phyloP scores from a whole-genome alignment of 768 basidiomycete species.

The Psilocybe tampanensis region DNA sequence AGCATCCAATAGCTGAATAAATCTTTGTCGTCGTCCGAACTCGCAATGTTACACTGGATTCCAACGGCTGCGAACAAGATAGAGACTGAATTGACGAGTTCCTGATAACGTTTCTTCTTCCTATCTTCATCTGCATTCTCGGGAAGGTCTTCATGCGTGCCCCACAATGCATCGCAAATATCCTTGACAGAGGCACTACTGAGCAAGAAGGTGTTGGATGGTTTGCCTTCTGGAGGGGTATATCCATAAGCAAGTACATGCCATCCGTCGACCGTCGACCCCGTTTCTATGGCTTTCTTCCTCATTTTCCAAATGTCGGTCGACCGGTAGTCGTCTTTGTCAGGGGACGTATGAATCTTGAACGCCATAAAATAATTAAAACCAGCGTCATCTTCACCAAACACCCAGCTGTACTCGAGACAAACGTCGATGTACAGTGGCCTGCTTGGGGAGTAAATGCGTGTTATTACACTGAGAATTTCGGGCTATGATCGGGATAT shows the following conservation, averaged over 20 bases:
- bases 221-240: background rate
- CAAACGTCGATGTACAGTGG: too few species aligned
- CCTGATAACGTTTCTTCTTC: background rate
- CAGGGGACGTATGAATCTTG: too few species aligned
- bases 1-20: background rate
- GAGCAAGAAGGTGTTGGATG: background rate
- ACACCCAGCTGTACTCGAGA: too few species aligned
- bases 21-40: background rate
- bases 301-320: too few species aligned
- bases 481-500: too few species aligned
- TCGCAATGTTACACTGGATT: background rate
- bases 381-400: too few species aligned
- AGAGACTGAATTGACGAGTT: background rate
- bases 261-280: background rate
- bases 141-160: background rate
- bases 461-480: too few species aligned
- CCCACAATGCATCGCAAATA: background rate
- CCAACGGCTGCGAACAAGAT: background rate
- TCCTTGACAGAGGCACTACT: background rate
- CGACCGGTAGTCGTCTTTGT: too few species aligned
- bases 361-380: too few species aligned
- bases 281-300: background rate
- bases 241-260: background rate
- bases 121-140: background rate
- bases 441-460: too few species aligned